Evolutionary conservation across 345 rosid species (phyloP).

Genomic region (Nasturtium officinale): DNA sequence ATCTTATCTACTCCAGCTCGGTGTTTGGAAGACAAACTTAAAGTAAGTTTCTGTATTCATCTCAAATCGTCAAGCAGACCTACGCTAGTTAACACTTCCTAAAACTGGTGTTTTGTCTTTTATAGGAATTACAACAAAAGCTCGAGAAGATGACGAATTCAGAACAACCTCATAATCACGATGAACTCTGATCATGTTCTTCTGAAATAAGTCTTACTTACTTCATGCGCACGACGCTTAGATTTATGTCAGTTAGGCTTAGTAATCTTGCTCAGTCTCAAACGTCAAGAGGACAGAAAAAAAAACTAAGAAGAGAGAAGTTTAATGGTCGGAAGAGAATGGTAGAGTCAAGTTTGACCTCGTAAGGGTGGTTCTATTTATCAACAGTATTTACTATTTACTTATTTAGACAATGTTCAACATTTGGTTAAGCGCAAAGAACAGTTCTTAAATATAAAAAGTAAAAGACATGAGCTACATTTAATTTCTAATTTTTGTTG

Average conservation of each 20-base stretch:
- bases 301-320: slow-evolving; percentile 9
- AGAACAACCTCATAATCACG: slow-evolving; percentile 63
- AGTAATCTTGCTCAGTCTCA: slow-evolving; percentile 29
- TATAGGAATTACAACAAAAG: slow-evolving; percentile 74
- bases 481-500: background rate
- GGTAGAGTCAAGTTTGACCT: slow-evolving; percentile 17
- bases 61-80: slow-evolving; percentile 2
- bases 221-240: slow-evolving; percentile 13
- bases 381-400: slow-evolving; percentile 20
- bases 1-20: slow-evolving; percentile 71
- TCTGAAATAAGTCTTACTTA: slow-evolving; percentile 30
- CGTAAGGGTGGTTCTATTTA: slow-evolving; percentile 24
- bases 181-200: slow-evolving; percentile 61
- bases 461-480: too few species aligned
- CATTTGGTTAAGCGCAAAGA: slow-evolving; percentile 21
- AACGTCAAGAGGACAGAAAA: slow-evolving; percentile 20
- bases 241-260: slow-evolving; percentile 26
- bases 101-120: slow-evolving; percentile 5
- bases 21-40: slow-evolving; percentile 73
- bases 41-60: slow-evolving; percentile 50
- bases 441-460: slow-evolving; percentile 1
- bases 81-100: background rate
- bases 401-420: slow-evolving; percentile 17
- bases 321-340: slow-evolving; percentile 39
- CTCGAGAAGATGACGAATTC: slow-evolving; percentile 65